A percentile compares a stretch with the other conserved stretches of the same genome.
Evolutionary conservation across 2,329 filamentous ascomycete genomes (phyloP).

Genomic region (Geosmithia putterillii): DNA sequence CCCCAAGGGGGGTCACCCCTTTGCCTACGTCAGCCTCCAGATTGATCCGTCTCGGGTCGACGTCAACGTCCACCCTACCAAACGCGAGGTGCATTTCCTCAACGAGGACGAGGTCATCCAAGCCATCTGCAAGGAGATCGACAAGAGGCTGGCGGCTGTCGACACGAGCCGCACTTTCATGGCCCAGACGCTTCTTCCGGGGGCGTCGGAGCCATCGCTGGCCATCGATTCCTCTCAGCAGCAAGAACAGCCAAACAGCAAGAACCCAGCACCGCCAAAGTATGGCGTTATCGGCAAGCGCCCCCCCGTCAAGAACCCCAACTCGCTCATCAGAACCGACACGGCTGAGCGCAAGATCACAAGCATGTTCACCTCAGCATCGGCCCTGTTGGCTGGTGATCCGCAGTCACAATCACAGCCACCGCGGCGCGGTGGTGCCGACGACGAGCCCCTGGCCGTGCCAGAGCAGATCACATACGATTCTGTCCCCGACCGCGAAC

Average conservation of each 20-base stretch:
- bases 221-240: slow-evolving; percentile 9
- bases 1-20: slow-evolving; percentile 89
- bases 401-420: not conserved
- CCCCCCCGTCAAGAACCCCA: slow-evolving; percentile 31
- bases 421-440: too few relatives aligned
- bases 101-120: slow-evolving; percentile 96
- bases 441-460: slow-evolving; percentile 19
- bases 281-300: slow-evolving; percentile 4
- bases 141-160: slow-evolving; percentile 67
- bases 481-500: slow-evolving; percentile 49
- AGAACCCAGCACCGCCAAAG: slow-evolving; percentile 16
- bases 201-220: slow-evolving; percentile 29
- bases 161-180: slow-evolving; percentile 91
- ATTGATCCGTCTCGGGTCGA: slow-evolving; percentile 89
- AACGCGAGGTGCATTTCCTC: slow-evolving; percentile 91
- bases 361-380: slow-evolving; percentile 66
- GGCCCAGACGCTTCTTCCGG: slow-evolving; percentile 80
- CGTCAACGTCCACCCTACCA: slow-evolving; percentile 96
- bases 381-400: not conserved
- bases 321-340: slow-evolving; percentile 85
- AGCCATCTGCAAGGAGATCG: slow-evolving; percentile 68
- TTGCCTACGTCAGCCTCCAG: slow-evolving; percentile 82
- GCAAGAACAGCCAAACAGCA: not conserved
- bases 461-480: slow-evolving; percentile 57
- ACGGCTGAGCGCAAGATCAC: slow-evolving; percentile 87